Base-by-base conservation (phyloP, 2,329 filamentous ascomycete species). In the Emergomyces pasteurianus region DNA sequence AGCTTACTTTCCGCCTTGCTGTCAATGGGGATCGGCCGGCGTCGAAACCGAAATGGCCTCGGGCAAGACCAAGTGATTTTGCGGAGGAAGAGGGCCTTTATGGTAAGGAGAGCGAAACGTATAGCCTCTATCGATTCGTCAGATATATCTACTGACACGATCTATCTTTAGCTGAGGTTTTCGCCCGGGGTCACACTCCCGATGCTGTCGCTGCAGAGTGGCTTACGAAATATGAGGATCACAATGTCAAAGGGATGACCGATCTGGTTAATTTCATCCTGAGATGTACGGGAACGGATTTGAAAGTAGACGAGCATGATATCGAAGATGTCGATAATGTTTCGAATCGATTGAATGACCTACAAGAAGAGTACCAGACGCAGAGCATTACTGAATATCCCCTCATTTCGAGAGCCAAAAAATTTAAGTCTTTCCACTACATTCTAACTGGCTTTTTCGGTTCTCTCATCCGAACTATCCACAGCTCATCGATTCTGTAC, bases 281-380 rank as follows among this genome's bases (percentile, higher is more conserved):
- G 21, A 79, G 80, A 66, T 82, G 89, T 64, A 85, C 92, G 21
- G 94, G 94, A 36, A 95, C 92, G 72, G 84, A 90, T 60, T 80
- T 89, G 59, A 83, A 88, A 66, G 84, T 99, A 60, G 88, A 86
- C 10, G 82, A 84, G 46, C 86, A 94, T 70, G 91, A 97, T 71
- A 89, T 96, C 65, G 85, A 87, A 65, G 92, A 99, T 71, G 85
- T 90, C 8, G 94, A 99, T 71, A 91, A 94, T 69, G 89, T 87
- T 55, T 84, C 89, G 21, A 86, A 85, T 69, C 86, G 86, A 69
- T 78, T 99, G 53, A 80, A 82, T 26, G 92, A 97, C 68, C 80
- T 99, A n/a, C 90, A 96, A 73, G 86, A 89, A 63, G 85, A 92
- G 63, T 95, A 92, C 71, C 87, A 94, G 73, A 85, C 86, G 79